Evolutionary conservation across 768 basidiomycete species (phyloP).

Genomic region (Naganishia vishniacii): DNA sequence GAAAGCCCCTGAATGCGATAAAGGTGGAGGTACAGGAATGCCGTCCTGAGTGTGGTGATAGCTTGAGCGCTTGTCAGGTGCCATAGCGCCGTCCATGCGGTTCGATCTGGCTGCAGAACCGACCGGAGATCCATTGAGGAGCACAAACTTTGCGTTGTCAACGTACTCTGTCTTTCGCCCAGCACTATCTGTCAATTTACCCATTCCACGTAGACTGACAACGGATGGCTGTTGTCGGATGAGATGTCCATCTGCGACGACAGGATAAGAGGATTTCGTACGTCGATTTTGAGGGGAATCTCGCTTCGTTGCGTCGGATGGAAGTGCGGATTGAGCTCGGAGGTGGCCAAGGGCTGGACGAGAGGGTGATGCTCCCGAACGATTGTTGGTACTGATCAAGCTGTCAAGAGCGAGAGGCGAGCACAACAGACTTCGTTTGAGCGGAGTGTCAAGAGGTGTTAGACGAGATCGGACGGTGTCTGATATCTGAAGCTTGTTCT

Average conservation of each 20-base stretch:
- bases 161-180: conserved; percentile 11
- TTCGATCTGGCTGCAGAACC: neutral
- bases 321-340: conserved; percentile 2
- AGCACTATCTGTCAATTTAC: neutral
- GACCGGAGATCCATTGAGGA: conserved; percentile 9
- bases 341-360: conserved; percentile 19
- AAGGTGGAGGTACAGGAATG: conserved; percentile 22
- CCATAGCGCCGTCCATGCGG: neutral
- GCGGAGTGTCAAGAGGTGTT: conserved; percentile 65
- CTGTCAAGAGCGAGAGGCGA: conserved; percentile 55
- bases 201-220: neutral
- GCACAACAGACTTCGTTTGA: conserved; percentile 88
- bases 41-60: conserved; percentile 19
- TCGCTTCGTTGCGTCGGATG: neutral
- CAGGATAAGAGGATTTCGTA: neutral
- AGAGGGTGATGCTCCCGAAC: conserved; percentile 45
- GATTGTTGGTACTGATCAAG: conserved; percentile 52
- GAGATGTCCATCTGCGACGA: neutral
- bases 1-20: neutral
- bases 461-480: conserved; percentile 41
- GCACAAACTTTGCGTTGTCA: conserved; percentile 16
- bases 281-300: neutral
- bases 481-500: conserved; percentile 46
- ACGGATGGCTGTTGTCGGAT: neutral
- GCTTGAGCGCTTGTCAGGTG: neutral